phyloP scores from a whole-genome alignment of 2,329 filamentous ascomycete genomes.

The Diaporthe caulivora region DNA sequence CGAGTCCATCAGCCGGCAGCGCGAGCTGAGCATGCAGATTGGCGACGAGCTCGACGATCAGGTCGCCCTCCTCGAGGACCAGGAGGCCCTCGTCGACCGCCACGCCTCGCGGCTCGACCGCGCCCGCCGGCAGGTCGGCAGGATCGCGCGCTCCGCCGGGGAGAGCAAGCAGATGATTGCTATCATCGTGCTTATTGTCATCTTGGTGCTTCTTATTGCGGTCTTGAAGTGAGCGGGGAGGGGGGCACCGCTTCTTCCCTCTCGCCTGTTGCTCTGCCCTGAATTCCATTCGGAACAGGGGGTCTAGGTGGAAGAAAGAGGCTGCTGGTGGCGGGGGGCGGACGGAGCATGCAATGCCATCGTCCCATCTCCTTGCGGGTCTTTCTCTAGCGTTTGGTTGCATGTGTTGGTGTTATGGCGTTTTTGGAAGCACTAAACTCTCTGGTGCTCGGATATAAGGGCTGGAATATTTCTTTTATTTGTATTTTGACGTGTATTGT shows the following conservation, averaged over 20 bases:
- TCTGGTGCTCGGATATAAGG: neutral
- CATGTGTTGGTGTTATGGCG: constrained; percentile 33
- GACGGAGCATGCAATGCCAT: neutral
- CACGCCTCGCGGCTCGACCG: constrained; percentile 82
- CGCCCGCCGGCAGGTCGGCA: constrained; percentile 78
- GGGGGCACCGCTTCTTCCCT: neutral
- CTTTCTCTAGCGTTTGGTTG: constrained; percentile 14
- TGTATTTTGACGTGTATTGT: neutral
- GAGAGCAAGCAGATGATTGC: constrained; percentile 90
- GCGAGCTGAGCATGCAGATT: constrained; percentile 95
- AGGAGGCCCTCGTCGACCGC: constrained; percentile 84
- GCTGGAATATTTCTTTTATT: neutral
- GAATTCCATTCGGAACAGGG: neutral
- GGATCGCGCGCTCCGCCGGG: constrained; percentile 78
- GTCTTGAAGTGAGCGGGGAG: constrained; percentile 73
- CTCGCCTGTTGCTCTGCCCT: neutral
- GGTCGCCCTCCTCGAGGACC: constrained; percentile 88
- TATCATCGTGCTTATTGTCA: constrained; percentile 84
- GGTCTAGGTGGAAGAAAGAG: neutral
- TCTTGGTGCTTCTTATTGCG: constrained; percentile 85
- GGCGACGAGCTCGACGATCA: constrained; percentile 95
- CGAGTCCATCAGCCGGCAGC: constrained; percentile 87
- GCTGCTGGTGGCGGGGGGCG: neutral
- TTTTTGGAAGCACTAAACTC: constrained; percentile 3
- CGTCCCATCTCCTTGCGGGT: neutral